A percentile compares a stretch with the other conserved stretches of the same genome.
Conservation (phyloP, 179 eudicot species). For the Dionaea muscipula region DNA sequence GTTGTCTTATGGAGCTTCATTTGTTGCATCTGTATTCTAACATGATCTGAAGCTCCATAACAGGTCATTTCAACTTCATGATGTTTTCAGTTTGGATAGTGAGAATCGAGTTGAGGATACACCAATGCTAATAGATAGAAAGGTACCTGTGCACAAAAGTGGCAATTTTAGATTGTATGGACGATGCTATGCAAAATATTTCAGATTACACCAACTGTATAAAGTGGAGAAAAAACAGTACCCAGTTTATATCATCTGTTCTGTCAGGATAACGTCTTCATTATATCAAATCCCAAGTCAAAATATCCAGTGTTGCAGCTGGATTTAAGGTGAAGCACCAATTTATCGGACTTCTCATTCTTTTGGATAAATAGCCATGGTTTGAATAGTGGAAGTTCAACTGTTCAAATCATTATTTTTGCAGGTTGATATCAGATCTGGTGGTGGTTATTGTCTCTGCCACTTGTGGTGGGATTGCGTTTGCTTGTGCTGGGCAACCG, state of each 20-base stretch:
- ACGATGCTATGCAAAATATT: slow-evolving; percentile 6
- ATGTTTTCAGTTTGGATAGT: slow-evolving; percentile 85
- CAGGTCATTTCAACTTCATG: slow-evolving; percentile 81
- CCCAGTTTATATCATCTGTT: slow-evolving; percentile 13
- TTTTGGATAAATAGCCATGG: background rate
- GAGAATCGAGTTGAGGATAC: slow-evolving; percentile 85
- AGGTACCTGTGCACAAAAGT: slow-evolving; percentile 32
- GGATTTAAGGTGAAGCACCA: slow-evolving; percentile 56
- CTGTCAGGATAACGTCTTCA: slow-evolving; percentile 80
- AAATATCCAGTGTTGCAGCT: slow-evolving; percentile 89
- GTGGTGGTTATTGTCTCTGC: slow-evolving; percentile 88
- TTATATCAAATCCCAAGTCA: slow-evolving; percentile 88
- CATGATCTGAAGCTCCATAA: slow-evolving; percentile 12
- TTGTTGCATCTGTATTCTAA: slow-evolving; percentile 1
- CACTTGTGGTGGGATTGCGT: slow-evolving; percentile 97
- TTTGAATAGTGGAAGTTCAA: background rate
- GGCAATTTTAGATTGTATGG: slow-evolving; percentile 1
- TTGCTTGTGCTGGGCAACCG: slow-evolving; percentile 91
- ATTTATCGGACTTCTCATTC: slow-evolving; percentile 6
- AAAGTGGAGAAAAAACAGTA: background rate
- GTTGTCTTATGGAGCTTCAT: background rate
- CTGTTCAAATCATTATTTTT: slow-evolving; percentile 7
- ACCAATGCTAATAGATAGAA: slow-evolving; percentile 83
- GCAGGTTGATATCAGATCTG: slow-evolving; percentile 82
- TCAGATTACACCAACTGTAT: background rate